Evolutionary conservation across 192 early-diverging fungal species (phyloP), one percentile per base, ranked within the genome.

Genomic region (Coemansia sp.): DNA sequence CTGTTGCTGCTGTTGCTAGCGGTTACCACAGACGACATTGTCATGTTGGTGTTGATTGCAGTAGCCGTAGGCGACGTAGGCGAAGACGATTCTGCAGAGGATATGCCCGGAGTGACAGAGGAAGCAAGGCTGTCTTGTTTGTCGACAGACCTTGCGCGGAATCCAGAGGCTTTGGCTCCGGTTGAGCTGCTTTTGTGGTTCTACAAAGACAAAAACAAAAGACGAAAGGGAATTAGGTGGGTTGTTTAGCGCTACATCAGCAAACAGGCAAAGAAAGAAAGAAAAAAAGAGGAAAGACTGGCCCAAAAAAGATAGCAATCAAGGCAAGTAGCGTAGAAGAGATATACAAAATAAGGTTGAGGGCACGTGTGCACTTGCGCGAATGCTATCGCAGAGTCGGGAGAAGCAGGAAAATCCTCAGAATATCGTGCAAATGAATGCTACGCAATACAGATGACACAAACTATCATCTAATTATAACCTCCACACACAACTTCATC

Each of bases 51-150:
- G 25, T 40, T 42, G 40, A 14, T 48, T 42, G 59, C 59, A 32
- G 59, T 58, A 58, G 56, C 14, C 2, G 56, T 60, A 40, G 59
- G 59, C 32, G 59, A 60, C 2, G 42, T 36, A 11, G 59, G 48
- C 42, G 59, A 60, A 7, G 59, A 60, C 8, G 40, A 42, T 22
- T 32, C 59, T 45, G 42, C 42, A 6, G 51, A 52, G 20, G 28
- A 52, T 12, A 25, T 5, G 20, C 22, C 18, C 18, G 51, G 22
- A 52, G 51, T 25, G 28, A 29, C 51, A 52, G 10, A 22, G 51
- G 18, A 6, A 28, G 22, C 5, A 20, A 52, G 10, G 16, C 11
- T 14, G 42, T 14, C 42, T 45, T 45, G 2, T 45, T 14, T 7
- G 42, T 45, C 42, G 16, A 14, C 42, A 45, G 12, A 45, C 2